Evolutionary conservation across 768 basidiomycete species (phyloP), one percentile per base, ranked within the genome.

Genomic region (Lentinula sp.): DNA sequence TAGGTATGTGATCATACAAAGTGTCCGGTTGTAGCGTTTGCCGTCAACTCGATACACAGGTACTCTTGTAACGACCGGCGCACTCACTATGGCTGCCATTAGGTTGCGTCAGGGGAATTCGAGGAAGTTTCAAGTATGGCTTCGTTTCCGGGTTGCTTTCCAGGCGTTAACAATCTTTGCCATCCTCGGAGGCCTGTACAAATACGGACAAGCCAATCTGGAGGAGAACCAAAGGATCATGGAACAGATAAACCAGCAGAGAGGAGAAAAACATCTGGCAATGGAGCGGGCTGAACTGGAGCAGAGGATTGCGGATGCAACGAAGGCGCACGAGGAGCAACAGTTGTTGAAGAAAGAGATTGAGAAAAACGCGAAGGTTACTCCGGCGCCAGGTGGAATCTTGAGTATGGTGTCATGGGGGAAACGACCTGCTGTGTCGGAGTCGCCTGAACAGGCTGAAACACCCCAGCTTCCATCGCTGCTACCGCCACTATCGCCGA

Each of bases 101-200:
- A 79, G 81, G 62, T 74, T 83, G 61, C 79, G 79, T 57, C 74
- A 74, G 57, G 81, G 85, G 35, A 74, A 85, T 63, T 75, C 77
- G 0, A 68, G 64, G 63, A 74, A 74, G 62, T 72, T 84, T 68
- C 84, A 84, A 64, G 73, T 81, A 64, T 85, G 83, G 80, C 78
- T 87, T 59, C 82, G 85, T 37, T 75, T 78, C 57, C 83, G 85
- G 36, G 80, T 87, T 35, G 74, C 80, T 54, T 78, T 82, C 50
- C 85, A 87, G 66, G 83, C 81, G 0, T 68, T 84, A 42, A 86
- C 85, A 1, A 69, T 87, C 58, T 77, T 77, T 36, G 79, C 81
- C 28, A 73, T 83, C 64, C 79, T 82, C 63, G 73, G 72, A 16
- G 65, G 66, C 49, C 61, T 64, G 12, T 66, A 60, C 41, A 60